Conservation (phyloP, 2,329 filamentous ascomycete species). For the Coccinonectria pachysandricola region DNA sequence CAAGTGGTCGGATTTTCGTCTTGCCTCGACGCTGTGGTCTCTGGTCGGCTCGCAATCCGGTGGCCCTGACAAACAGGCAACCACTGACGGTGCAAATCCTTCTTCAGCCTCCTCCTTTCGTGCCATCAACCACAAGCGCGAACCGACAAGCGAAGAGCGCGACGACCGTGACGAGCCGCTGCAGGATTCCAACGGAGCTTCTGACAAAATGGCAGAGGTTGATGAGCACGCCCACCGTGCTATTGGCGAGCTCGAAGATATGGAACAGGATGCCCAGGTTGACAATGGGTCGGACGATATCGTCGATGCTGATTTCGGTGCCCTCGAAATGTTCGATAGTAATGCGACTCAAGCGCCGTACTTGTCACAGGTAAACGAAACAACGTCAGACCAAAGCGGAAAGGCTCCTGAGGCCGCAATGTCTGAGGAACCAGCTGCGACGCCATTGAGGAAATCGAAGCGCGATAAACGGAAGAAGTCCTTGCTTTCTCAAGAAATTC, state of each 20-base stretch:
- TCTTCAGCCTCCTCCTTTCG: too few species aligned
- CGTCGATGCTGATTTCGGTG: constrained; percentile 24
- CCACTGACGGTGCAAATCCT: constrained; percentile 9
- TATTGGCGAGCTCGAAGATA: constrained; percentile 17
- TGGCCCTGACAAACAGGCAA: constrained; percentile 13
- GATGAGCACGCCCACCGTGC: constrained; percentile 15
- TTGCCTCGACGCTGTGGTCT: constrained; percentile 22
- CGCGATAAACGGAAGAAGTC: constrained; percentile 23
- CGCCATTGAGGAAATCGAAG: constrained; percentile 18
- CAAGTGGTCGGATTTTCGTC: constrained; percentile 24
- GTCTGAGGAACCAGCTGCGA: constrained; percentile 12
- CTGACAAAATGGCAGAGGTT: constrained; percentile 13
- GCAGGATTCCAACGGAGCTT: constrained; percentile 7
- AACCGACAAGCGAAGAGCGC: constrained; percentile 10
- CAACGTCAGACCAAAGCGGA: constrained; percentile 5
- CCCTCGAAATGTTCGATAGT: constrained; percentile 30
- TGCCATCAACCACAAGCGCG: constrained; percentile 6
- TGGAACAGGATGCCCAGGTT: constrained; percentile 13
- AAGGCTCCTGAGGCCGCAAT: constrained; percentile 22
- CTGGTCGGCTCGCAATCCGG: constrained; percentile 20
- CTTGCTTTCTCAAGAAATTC: constrained; percentile 9
- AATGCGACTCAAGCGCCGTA: constrained; percentile 22
- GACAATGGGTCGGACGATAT: constrained; percentile 12
- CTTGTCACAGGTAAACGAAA: constrained; percentile 17
- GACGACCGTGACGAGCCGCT: constrained; percentile 9